Percentiles rank a stretch among this genome's conserved stretches.
Conservation (phyloP, 257 asterid species). For the Lavandula angustifolia region DNA sequence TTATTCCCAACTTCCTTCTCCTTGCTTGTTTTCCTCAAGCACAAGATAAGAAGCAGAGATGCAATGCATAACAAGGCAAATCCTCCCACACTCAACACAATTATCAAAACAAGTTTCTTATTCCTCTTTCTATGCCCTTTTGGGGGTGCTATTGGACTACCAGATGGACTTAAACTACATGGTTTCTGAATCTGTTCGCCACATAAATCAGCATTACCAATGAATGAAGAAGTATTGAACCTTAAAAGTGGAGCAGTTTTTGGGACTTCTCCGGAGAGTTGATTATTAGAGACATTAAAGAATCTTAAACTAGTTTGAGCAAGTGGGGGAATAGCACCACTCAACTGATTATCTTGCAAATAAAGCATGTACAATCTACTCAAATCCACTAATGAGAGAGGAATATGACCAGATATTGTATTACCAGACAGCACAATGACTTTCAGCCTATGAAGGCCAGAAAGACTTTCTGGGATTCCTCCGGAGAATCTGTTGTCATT, state of each 20-base stretch:
- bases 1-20: conserved; percentile 33
- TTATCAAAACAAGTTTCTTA: conserved; percentile 48
- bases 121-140: conserved; percentile 25
- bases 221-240: conserved; percentile 70
- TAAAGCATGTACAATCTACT: conserved; percentile 60
- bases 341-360: conserved; percentile 68
- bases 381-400: conserved; percentile 43
- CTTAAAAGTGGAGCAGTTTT: conserved; percentile 41
- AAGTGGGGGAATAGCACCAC: conserved; percentile 69
- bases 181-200: conserved; percentile 44
- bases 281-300: conserved; percentile 75
- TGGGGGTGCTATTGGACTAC: conserved; percentile 44
- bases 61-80: conserved; percentile 39
- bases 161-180: conserved; percentile 49
- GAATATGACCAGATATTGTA: conserved; percentile 62
- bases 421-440: conserved; percentile 63
- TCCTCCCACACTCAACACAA: conserved; percentile 49
- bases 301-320: conserved; percentile 63
- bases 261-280: conserved; percentile 72
- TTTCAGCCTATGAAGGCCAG: conserved; percentile 67
- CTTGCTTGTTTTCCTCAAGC: conserved; percentile 37
- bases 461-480: conserved; percentile 49
- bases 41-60: conserved; percentile 27
- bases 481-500: conserved; percentile 68
- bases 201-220: conserved; percentile 59